Evolutionary conservation across 1,284 basidiomycete genomes (phyloP).

Genomic region (Papiliotrema flavescens): DNA sequence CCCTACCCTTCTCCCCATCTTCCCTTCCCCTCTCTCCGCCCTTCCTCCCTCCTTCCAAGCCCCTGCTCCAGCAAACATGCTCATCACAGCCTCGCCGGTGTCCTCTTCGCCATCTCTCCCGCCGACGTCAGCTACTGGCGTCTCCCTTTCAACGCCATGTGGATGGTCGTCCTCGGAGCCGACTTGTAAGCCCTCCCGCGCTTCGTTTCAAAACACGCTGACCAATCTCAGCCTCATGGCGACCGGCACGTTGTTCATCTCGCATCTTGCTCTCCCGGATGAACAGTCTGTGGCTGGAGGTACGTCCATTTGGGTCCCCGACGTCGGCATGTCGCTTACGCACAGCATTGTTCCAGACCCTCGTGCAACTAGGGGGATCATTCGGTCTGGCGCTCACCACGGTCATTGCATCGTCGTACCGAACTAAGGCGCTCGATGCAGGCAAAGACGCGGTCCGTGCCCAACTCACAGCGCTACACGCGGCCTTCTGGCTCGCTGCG

Average conservation of each 20-base stretch:
- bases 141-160: slow-evolving; percentile 72
- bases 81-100: slow-evolving; percentile 52
- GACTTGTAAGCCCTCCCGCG: slow-evolving; percentile 56
- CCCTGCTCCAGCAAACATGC: too few relatives aligned
- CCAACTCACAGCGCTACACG: slow-evolving; percentile 32
- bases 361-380: slow-evolving; percentile 62
- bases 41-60: too few relatives aligned
- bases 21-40: too few relatives aligned
- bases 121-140: slow-evolving; percentile 68
- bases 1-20: too few relatives aligned
- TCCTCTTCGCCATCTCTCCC: slow-evolving; percentile 69
- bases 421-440: slow-evolving; percentile 11
- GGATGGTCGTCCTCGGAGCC: slow-evolving; percentile 67
- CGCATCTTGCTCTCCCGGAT: slow-evolving; percentile 63
- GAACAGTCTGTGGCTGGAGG: slow-evolving; percentile 78
- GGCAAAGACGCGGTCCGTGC: slow-evolving; percentile 16
- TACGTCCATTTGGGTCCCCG: slow-evolving; percentile 45
- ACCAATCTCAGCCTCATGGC: slow-evolving; percentile 57
- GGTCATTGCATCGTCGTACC: slow-evolving; percentile 56
- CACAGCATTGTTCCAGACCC: slow-evolving; percentile 56
- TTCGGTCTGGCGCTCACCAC: slow-evolving; percentile 71
- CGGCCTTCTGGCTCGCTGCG: slow-evolving; percentile 43
- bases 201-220: background rate
- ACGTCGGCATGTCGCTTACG: background rate
- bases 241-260: slow-evolving; percentile 69